Conservation (phyloP, 345 rosid genomes). For the Hibiscus syriacus region DNA sequence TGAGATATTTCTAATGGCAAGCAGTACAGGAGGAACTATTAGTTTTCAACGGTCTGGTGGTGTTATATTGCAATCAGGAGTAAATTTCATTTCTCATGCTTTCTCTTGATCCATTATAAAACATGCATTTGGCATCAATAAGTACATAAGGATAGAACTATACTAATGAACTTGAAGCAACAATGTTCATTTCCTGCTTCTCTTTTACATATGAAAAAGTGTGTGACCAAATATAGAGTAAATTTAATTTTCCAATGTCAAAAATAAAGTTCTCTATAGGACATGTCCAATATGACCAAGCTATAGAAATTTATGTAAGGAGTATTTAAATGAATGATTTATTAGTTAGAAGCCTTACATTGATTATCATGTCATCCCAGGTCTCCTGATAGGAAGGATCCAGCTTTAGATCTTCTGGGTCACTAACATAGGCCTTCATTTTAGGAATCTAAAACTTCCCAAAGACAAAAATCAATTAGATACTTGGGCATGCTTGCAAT, state of each 20-base stretch:
- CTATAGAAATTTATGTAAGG: not conserved
- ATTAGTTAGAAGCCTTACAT: constrained; percentile 40
- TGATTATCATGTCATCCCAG: constrained; percentile 98
- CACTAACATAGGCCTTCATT: constrained; percentile 96
- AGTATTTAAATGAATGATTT: constrained; percentile 2
- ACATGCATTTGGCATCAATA: no score
- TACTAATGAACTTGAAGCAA: no score
- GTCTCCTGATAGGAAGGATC: constrained; percentile 89
- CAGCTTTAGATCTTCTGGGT: constrained; percentile 90
- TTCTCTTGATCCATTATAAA: no score
- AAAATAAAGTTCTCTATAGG: not conserved
- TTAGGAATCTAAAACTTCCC: constrained; percentile 99
- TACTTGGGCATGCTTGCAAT: constrained; percentile 8
- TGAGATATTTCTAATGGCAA: constrained; percentile 1
- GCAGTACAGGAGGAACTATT: not conserved
- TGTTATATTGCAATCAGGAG: not conserved
- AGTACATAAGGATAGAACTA: no score
- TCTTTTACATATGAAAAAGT: no score
- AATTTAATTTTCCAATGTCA: not conserved
- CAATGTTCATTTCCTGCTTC: no score
- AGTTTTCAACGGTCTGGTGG: not conserved
- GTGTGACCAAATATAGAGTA: not conserved
- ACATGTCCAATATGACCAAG: not conserved
- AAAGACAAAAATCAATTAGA: constrained; percentile 46
- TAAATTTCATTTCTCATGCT: no score